These are phyloP conservation scores for Rubroboletus satanas DNA, from an alignment of 768 basidiomycete species.

Conservation along the genomic window DNA sequence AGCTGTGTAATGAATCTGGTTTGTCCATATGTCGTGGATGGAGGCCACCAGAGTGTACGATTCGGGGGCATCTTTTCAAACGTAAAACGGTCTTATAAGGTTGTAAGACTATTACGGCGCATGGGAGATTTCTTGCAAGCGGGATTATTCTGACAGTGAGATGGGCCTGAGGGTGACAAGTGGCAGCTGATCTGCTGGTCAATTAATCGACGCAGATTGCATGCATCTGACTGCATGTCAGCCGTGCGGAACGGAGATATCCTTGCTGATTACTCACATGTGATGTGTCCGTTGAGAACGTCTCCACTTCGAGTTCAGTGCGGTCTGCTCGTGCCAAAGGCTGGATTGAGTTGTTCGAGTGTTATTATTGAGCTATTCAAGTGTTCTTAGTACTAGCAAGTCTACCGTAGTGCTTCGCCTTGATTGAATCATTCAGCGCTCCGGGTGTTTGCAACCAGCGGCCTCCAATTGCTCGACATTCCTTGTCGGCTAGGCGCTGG, in stretches of 20 bases:
- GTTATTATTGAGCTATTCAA: too few relatives aligned
- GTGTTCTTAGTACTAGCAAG: background rate
- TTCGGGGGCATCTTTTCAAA: background rate
- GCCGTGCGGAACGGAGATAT: background rate
- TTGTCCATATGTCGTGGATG: constrained; percentile 5
- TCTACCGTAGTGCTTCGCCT: background rate
- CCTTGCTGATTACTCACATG: background rate
- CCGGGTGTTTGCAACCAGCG: background rate
- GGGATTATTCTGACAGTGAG: background rate
- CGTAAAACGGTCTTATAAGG: background rate
- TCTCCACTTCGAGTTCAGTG: background rate
- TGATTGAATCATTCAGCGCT: background rate
- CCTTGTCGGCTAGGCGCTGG: too few relatives aligned
- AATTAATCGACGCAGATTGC: background rate
- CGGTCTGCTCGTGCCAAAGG: background rate
- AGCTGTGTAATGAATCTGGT: background rate
- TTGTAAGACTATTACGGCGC: background rate
- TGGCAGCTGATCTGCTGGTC: background rate
- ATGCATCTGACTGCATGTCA: background rate
- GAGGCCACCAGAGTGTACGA: background rate
- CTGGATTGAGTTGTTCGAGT: background rate
- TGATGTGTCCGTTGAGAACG: background rate
- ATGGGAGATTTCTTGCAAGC: background rate
- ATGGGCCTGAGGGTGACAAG: background rate
- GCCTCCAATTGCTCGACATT: background rate